These are phyloP conservation scores for Aureobasidium sp. DNA, from an alignment of 2,329 filamentous ascomycete species.

Conservation along the genomic window DNA sequence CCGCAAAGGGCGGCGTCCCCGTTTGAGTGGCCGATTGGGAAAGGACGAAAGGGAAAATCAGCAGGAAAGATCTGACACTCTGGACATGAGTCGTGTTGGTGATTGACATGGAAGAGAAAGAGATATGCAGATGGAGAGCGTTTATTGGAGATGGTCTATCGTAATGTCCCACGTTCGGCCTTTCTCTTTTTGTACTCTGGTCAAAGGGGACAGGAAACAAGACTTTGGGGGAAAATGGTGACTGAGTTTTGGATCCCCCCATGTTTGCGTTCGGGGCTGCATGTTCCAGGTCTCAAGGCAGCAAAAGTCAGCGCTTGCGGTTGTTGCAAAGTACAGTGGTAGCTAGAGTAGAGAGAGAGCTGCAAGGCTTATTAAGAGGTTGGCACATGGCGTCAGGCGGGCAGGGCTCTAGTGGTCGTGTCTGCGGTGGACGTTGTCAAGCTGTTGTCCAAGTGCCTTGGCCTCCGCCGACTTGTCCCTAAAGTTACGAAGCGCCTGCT, in stretches of 20 bases:
- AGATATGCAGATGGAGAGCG: no score
- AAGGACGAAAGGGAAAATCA: not conserved
- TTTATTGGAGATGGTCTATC: not conserved
- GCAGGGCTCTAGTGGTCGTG: not conserved
- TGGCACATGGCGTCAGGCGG: not conserved
- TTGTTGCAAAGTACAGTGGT: not conserved
- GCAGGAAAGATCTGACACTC: not conserved
- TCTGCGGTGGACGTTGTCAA: not conserved
- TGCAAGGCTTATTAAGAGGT: not conserved
- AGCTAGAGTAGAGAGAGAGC: not conserved
- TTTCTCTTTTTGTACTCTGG: not conserved
- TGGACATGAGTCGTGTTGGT: not conserved
- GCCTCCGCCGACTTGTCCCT: not conserved
- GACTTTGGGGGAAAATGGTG: not conserved
- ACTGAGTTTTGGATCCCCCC: not conserved
- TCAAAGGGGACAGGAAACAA: no score
- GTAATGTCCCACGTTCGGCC: not conserved
- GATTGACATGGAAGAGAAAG: not conserved
- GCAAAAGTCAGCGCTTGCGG: not conserved
- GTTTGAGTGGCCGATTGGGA: not conserved
- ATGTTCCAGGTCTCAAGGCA: not conserved
- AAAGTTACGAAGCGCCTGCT: conserved; percentile 4
- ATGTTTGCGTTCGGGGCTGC: not conserved
- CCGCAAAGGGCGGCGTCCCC: not conserved
- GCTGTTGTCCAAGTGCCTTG: conserved; percentile 4